Evolutionary conservation across 192 early-diverging fungal genomes (phyloP), one percentile per base, ranked within the genome.

Genomic region (Rhizophagus sp.): DNA sequence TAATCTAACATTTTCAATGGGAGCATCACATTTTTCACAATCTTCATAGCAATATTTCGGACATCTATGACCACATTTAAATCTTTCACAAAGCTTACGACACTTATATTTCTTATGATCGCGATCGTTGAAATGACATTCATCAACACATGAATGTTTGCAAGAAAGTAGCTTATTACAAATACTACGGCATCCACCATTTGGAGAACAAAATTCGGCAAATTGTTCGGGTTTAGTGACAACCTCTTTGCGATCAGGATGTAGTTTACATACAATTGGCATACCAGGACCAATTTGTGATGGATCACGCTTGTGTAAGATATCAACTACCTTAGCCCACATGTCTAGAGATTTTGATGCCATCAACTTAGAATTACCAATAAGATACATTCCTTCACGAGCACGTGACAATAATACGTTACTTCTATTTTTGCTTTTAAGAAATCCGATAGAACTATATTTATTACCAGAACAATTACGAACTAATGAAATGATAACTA

Each of bases 391-490:
- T 7, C 39, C 39, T 41, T 41, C 39, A 7, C 6, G 6, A 41
- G 39, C 39, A 41, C 39, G 39, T 41, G 89, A 90, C 1, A 90
- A 49, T 8, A 90, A 70, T 8, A 91, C 90, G 34, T 90, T 91
- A 7, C 86, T 84, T 11, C 90, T 85, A 73, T 91, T 91, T 24
- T 65, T 70, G 19, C 83, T 83, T 74, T 88, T 88, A 57, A 90
- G 76, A 76, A 91, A 91, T 3, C 90, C 90, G 65, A 88, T 90
- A 7, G 79, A 62, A 9, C 76, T 57, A 15, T 79, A 61, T 10
- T 80, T 76, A 13, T 79, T 49, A 6, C 75, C 81, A 50, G 71
- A 78, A 8, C 1, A n/a, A 27, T 82, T 85, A 10, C 86, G 84
- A 15, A 86, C 85, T 71, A 86, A 78, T 1, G 85, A 84, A 3